Conservation (phyloP, 1,139 yeast species). For the Scheffersomyces quercinus region DNA sequence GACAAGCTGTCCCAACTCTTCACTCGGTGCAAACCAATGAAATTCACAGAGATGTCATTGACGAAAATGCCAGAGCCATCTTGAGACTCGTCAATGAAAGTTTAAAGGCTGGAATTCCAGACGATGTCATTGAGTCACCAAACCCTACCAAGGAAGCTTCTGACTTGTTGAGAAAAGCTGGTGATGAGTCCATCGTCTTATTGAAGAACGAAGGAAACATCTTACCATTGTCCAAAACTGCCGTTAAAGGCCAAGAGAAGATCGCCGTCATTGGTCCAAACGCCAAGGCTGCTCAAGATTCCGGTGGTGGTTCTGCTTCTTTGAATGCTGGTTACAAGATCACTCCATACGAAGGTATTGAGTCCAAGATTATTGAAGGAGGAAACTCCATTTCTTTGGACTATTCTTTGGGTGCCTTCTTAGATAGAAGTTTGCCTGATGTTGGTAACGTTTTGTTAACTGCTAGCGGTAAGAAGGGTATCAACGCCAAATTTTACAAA, state of each 20-base stretch:
- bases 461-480: conserved; percentile 42
- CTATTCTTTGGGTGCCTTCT: conserved; percentile 33
- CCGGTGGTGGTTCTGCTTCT: conserved; percentile 43
- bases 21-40: conserved; percentile 39
- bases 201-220: conserved; percentile 19
- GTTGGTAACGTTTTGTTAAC: conserved; percentile 20
- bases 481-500: conserved; percentile 34
- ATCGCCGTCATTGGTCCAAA: conserved; percentile 43
- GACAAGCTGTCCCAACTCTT: conserved; percentile 38
- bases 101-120: conserved; percentile 15
- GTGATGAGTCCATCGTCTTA: conserved; percentile 19
- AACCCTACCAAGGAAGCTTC: conserved; percentile 16
- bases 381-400: conserved; percentile 13
- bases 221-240: conserved; percentile 14
- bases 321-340: conserved; percentile 30
- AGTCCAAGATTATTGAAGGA: conserved; percentile 23
- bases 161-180: conserved; percentile 15
- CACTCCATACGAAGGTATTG: conserved; percentile 36
- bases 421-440: conserved; percentile 33
- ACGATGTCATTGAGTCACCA: conserved; percentile 11
- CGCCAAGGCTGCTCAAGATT: conserved; percentile 32
- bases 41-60: conserved; percentile 15
- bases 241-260: conserved; percentile 13
- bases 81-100: conserved; percentile 17
- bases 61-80: conserved; percentile 16